These are phyloP conservation scores for Buddleja alternifolia DNA, from an alignment of 257 asterid species.

Conservation along the genomic window DNA sequence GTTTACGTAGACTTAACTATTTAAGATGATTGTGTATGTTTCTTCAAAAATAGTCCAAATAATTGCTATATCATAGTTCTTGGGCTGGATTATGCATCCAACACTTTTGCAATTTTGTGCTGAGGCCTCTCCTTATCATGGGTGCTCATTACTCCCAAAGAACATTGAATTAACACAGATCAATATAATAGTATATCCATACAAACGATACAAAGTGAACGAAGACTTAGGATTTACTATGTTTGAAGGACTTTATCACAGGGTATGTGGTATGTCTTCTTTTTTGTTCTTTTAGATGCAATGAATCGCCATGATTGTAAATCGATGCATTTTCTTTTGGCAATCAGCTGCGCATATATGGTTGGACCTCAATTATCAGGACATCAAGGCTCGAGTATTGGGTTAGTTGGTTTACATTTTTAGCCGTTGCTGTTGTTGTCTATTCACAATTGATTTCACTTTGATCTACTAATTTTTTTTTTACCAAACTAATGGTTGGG, in stretches of 20 bases:
- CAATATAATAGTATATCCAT: no score
- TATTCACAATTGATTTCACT: background rate
- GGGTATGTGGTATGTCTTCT: background rate
- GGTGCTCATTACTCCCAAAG: no score
- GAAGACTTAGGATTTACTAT: conserved; percentile 5
- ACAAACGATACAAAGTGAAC: background rate
- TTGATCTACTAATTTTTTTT: no score
- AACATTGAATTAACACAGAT: no score
- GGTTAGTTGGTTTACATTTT: conserved; percentile 44
- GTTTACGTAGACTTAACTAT: no score
- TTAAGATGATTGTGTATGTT: no score
- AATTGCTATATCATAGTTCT: no score
- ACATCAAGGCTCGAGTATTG: conserved; percentile 68
- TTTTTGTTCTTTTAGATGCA: conserved; percentile 4
- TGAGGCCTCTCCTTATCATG: no score
- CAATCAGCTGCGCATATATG: conserved; percentile 73
- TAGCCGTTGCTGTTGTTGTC: background rate
- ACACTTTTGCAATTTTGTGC: no score
- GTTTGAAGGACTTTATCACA: conserved; percentile 7
- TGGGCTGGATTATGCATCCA: no score
- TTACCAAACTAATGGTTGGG: no score
- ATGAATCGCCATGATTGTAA: conserved; percentile 25
- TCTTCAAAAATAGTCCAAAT: no score
- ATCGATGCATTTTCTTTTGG: conserved; percentile 28
- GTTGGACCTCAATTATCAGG: conserved; percentile 89